Evolutionary conservation across 176 grass and related monocot species (phyloP), one percentile per base, ranked within the genome.

Genomic region (Miscanthus lutarioriparius): DNA sequence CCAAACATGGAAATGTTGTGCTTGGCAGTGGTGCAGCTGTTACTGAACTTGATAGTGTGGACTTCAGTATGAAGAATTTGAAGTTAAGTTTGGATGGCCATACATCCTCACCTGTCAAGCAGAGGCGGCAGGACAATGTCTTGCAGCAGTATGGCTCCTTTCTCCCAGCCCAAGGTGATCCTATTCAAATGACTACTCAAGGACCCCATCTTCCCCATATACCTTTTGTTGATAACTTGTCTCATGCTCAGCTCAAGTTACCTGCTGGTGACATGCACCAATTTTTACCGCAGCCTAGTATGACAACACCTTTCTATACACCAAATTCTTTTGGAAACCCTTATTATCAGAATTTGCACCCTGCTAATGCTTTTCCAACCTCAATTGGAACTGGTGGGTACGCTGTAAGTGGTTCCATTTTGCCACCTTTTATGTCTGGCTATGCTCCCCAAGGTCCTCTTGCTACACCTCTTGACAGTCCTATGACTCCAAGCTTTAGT

Each of bases 231-330:
- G 85, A 91, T 47, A 88, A 72, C 53, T 33, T 88, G 53, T 64
- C 86, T 78, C 87, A 90, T 83, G 41, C 86, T 82, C 96, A 99
- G 75, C 25, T 90, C 56, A 91, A 94, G 58, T 88, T 92, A 73
- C 49, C 90, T 35, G 70, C 83, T 17, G 84, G 81, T 72, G 90
- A 94, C 28, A 75, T 87, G 54, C 96, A 90, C 28, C 97, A 92
- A 65, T 33, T 94, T 79, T 80, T 89, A 77, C 89, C 74, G 5
- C 85, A 69, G 1, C 81, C 83, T 87, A 84, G 85, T 63, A 75
- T 96, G 77, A 77, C 89, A 80, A 22, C 80, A 77, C 86, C 93
- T 71, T 91, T 96, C 74, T 90, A 90, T 35, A 63, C 93, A 72
- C 82, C 89, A 77, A 76, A 82, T 78, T 73, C 90, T 75, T 88